Percentiles rank a stretch among this genome's conserved stretches.
These are phyloP conservation scores for Fusarium sp. DNA, from an alignment of 2,329 filamentous ascomycete genomes.

Conservation along the genomic window DNA sequence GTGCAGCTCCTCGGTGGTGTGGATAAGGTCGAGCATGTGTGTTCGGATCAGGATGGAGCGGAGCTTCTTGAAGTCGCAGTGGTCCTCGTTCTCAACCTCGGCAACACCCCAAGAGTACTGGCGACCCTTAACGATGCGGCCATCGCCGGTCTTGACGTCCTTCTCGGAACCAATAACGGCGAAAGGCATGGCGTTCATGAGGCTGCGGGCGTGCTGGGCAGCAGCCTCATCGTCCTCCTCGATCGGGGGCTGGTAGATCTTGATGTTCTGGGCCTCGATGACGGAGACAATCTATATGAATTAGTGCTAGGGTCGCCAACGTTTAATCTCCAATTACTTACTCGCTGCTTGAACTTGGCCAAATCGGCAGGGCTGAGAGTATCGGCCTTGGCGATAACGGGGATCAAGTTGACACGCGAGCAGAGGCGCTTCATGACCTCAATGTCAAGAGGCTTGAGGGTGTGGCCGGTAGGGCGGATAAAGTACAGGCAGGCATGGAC, in stretches of 20 bases:
- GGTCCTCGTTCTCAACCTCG: constrained; percentile 99
- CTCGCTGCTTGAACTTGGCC: constrained; percentile 93
- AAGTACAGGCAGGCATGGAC: constrained; percentile 99
- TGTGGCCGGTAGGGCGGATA: constrained; percentile 98
- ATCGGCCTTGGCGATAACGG: constrained; percentile 98
- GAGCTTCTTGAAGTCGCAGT: constrained; percentile 99
- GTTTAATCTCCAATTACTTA: constrained; percentile 62
- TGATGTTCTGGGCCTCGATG: constrained; percentile 98
- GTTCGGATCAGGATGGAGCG: constrained; percentile 98
- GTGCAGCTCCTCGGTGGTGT: constrained; percentile 99
- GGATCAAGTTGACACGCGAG: constrained; percentile 98
- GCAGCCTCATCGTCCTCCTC: constrained; percentile 99
- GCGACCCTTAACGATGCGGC: constrained; percentile 97
- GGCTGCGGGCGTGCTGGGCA: constrained; percentile 91
- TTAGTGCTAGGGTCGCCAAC: constrained; percentile 7
- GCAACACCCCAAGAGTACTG: constrained; percentile 99
- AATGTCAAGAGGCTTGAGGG: constrained; percentile 97
- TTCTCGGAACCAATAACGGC: constrained; percentile 99
- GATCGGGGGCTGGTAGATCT: constrained; percentile 97
- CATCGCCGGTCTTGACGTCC: constrained; percentile 96
- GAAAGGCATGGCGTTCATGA: constrained; percentile 98
- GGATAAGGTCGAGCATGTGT: constrained; percentile 99
- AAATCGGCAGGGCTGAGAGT: constrained; percentile 94
- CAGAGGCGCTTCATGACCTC: constrained; percentile 99
- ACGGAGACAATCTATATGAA: constrained; percentile 86